Evolutionary conservation across 2,329 filamentous ascomycete species (phyloP).

Genomic region (Penicillium polonicum): DNA sequence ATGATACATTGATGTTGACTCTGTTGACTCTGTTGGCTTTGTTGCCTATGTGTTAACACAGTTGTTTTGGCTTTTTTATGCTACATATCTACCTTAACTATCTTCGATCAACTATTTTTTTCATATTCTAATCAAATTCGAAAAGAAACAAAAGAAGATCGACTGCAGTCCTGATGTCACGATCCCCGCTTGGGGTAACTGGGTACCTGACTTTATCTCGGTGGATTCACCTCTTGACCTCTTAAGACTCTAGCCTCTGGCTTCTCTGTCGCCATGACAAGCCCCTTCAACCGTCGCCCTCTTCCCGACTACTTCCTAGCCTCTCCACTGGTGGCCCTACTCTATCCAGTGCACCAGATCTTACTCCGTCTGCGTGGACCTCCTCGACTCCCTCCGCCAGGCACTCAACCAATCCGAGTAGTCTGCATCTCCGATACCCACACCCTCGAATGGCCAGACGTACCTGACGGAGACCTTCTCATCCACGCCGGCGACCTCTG

Average conservation of each 20-base stretch:
- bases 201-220: conserved; percentile 1
- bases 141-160: neutral
- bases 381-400: conserved; percentile 59
- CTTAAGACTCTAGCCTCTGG: neutral
- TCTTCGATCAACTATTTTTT: neutral
- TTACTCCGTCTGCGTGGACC: conserved; percentile 67
- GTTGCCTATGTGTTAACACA: too few species aligned
- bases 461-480: conserved; percentile 75
- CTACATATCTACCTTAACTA: neutral
- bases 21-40: neutral
- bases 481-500: conserved; percentile 88
- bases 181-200: conserved; percentile 11
- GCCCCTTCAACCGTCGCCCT: conserved; percentile 51
- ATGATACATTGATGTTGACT: neutral
- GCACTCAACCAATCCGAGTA: conserved; percentile 62
- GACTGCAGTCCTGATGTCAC: conserved; percentile 4
- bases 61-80: neutral
- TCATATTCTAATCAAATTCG: neutral
- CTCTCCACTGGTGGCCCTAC: conserved; percentile 66
- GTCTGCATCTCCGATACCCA: conserved; percentile 94
- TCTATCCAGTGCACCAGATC: conserved; percentile 62
- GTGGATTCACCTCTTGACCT: conserved; percentile 6
- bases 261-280: conserved; percentile 30
- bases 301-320: conserved; percentile 63
- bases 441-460: conserved; percentile 49